Evolutionary conservation across 768 basidiomycete species (phyloP), one percentile per base, ranked within the genome.

Genomic region (Amanita fuliginea): DNA sequence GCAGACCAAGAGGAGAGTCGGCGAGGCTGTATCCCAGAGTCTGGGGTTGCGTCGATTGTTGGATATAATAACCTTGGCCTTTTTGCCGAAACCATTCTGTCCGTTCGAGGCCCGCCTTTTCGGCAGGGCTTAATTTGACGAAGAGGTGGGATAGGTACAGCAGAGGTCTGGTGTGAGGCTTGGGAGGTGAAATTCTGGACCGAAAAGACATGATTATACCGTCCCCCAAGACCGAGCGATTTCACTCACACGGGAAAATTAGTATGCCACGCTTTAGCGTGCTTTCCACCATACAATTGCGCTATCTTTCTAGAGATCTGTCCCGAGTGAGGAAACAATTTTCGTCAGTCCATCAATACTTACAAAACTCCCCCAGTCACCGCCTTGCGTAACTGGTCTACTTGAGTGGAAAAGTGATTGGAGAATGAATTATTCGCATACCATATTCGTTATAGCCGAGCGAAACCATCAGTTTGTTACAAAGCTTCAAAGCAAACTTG

Each of bases 1-100:
- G 64, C 18, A 77, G 53, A 1, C 76, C 80, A 5, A 68, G 69
- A 7, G 80, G 81, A 6, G 78, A 80, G 54, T 82, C 80, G 0
- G 74, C 63, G 3, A 82, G 61, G 9, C 64, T 53, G 54, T 81
- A 81, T 0, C 75, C 78, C 3, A 77, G 56, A 0, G 76, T 77
- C 54, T 77, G 76, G 0, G 76, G 76, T 50, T 70, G 66, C 0
- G 75, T 77, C 0, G 67, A 59, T 52, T 76, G 76, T 42, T 64
- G 54, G 6, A 44, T 10, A 43, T 58, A 62, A 55, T 77, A 77
- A 6, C 72, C 76, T 0, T 39, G 39, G 5, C 67, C 62, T 28
- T 61, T 55, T 1, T 49, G 55, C 9, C 51, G 24, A 54, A 65
- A 70, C 59, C 59, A 62, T 33, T 53, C 24, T 0, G 60, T 56